Evolutionary conservation across 306 rosid species (phyloP).

Genomic region (Inga laurina): DNA sequence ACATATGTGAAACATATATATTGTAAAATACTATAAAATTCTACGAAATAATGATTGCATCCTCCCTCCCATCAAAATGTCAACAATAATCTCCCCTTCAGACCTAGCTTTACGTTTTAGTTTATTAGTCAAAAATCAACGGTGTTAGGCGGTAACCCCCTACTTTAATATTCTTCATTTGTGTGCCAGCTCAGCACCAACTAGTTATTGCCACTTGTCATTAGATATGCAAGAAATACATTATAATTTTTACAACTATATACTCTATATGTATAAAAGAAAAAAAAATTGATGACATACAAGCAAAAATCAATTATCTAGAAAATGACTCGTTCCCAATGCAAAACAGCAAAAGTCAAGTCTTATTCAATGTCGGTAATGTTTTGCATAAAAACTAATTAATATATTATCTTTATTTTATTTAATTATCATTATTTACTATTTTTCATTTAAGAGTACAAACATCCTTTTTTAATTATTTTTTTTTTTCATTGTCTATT

Average conservation of each 20-base stretch:
- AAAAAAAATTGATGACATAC: not conserved
- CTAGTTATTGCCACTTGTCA: conserved; percentile 25
- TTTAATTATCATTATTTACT: not conserved
- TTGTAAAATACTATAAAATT: conserved; percentile 9
- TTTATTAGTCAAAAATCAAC: conserved; percentile 46
- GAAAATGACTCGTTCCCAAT: conserved; percentile 20
- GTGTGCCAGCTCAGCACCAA: conserved; percentile 34
- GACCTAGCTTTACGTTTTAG: conserved; percentile 28
- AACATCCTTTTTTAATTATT: not conserved
- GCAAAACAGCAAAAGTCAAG: conserved; percentile 3
- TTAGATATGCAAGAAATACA: not conserved
- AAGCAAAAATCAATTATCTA: not conserved
- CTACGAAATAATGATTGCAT: conserved; percentile 27
- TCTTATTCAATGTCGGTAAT: not conserved
- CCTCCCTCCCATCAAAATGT: conserved; percentile 27
- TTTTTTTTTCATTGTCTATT: not conserved
- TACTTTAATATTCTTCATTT: conserved; percentile 23
- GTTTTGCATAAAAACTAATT: not conserved
- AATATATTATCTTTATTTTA: not conserved
- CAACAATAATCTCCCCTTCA: conserved; percentile 42
- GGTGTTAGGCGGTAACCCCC: conserved; percentile 41
- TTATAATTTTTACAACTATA: not conserved
- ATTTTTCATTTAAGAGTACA: not conserved
- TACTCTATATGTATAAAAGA: not conserved
- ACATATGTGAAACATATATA: not conserved